Conservation (phyloP, 805 yeast genomes). For the Cyberlindnera nakhonratchasimensis region DNA sequence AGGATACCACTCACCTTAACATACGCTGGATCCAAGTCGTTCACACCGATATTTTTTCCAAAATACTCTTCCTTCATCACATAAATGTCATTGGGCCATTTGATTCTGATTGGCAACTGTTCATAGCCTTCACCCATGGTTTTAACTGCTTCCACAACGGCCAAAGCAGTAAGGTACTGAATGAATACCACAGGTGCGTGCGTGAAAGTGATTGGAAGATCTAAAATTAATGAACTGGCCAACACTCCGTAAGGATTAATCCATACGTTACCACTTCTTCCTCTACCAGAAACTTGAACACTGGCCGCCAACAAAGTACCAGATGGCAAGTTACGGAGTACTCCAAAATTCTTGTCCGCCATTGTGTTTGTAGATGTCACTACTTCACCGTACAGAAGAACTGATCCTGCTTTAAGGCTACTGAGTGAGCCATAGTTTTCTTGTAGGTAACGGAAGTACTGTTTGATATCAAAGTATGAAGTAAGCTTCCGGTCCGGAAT, state of each 20-base stretch:
- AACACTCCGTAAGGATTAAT: slow-evolving; percentile 89
- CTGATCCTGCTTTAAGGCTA: slow-evolving; percentile 50
- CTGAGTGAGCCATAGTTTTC: slow-evolving; percentile 31
- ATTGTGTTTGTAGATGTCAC: slow-evolving; percentile 83
- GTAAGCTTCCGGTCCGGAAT: slow-evolving; percentile 53
- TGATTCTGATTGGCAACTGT: slow-evolving; percentile 73
- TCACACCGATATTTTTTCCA: slow-evolving; percentile 37
- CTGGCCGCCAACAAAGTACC: slow-evolving; percentile 71
- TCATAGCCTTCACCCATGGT: slow-evolving; percentile 61
- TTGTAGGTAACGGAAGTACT: slow-evolving; percentile 48
- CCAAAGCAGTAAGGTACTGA: slow-evolving; percentile 82
- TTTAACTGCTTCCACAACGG: slow-evolving; percentile 73
- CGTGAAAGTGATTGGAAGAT: slow-evolving; percentile 42
- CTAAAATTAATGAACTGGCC: slow-evolving; percentile 72
- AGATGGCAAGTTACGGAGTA: slow-evolving; percentile 59
- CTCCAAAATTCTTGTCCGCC: slow-evolving; percentile 64
- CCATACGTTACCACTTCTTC: slow-evolving; percentile 95
- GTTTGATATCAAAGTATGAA: slow-evolving; percentile 66
- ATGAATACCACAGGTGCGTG: slow-evolving; percentile 71
- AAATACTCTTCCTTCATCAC: slow-evolving; percentile 63
- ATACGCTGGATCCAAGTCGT: slow-evolving; percentile 60
- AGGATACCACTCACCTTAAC: slow-evolving; percentile 81
- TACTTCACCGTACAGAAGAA: slow-evolving; percentile 78
- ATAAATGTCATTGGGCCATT: slow-evolving; percentile 97
- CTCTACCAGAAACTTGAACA: slow-evolving; percentile 85